A percentile compares a stretch with the other conserved stretches of the same genome.
These are phyloP conservation scores for Gnetum montanum DNA, from an alignment of 75 land plant species.

Conservation along the genomic window DNA sequence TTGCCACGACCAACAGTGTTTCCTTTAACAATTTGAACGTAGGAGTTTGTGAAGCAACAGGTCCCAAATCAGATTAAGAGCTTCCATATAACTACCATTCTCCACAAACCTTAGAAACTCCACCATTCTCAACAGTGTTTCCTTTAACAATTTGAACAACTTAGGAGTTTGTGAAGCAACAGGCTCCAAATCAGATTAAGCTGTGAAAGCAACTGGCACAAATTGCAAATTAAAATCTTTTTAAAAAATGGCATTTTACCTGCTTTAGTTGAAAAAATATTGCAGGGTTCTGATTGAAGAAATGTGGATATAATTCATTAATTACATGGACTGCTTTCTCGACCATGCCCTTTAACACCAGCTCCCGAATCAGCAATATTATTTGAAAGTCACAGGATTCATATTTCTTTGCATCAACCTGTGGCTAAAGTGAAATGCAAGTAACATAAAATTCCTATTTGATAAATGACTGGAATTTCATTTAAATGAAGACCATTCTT, in stretches of 20 bases:
- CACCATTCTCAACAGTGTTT: too few relatives aligned
- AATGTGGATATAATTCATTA: slow-evolving; percentile 44
- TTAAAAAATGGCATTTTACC: slow-evolving; percentile 43
- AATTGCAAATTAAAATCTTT: neutral
- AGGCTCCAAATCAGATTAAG: slow-evolving; percentile 81
- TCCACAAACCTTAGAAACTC: slow-evolving; percentile 80
- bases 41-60: slow-evolving; percentile 70
- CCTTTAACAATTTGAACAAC: slow-evolving; percentile 80
- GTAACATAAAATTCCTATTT: too few relatives aligned
- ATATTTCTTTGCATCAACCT: slow-evolving; percentile 1
- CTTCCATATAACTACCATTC: slow-evolving; percentile 51
- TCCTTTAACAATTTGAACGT: slow-evolving; percentile 80
- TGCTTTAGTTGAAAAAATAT: slow-evolving; percentile 92
- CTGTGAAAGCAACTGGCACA: neutral
- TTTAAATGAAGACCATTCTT: too few relatives aligned
- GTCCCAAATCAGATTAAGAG: slow-evolving; percentile 79
- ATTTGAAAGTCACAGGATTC: slow-evolving; percentile 45
- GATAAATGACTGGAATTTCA: too few relatives aligned
- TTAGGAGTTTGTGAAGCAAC: slow-evolving; percentile 65
- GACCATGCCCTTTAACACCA: slow-evolving; percentile 63
- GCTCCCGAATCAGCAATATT: slow-evolving; percentile 64
- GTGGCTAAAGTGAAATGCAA: neutral
- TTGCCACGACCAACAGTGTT: slow-evolving; percentile 72
- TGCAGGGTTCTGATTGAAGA: slow-evolving; percentile 73
- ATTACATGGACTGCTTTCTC: slow-evolving; percentile 74